Evolutionary conservation across 148 eudicot genomes (phyloP).

Genomic region (Amaranthus cruentus): DNA sequence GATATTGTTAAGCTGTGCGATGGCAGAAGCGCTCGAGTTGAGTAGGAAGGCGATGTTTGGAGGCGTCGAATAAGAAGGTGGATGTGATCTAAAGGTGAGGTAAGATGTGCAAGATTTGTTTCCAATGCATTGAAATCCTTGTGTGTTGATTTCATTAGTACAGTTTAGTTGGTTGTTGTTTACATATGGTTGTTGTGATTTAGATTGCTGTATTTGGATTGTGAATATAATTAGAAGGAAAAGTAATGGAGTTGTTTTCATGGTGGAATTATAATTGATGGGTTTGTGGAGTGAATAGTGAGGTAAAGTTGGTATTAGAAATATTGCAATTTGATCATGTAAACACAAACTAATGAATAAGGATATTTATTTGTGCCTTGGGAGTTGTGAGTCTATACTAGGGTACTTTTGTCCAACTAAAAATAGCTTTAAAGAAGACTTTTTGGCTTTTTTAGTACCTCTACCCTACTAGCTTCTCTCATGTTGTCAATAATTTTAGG

Average conservation of each 20-base stretch:
- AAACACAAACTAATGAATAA: too few species aligned
- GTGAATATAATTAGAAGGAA: slow-evolving; percentile 7
- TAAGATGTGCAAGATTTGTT: slow-evolving; percentile 41
- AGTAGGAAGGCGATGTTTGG: slow-evolving; percentile 49
- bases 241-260: neutral
- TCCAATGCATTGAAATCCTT: slow-evolving; percentile 57
- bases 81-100: slow-evolving; percentile 57
- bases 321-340: too few species aligned
- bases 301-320: too few species aligned
- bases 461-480: too few species aligned
- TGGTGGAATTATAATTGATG: neutral
- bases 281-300: too few species aligned
- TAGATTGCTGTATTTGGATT: slow-evolving; percentile 11
- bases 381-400: too few species aligned
- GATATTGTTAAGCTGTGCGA: slow-evolving; percentile 38
- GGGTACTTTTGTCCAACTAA: too few species aligned
- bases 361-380: too few species aligned
- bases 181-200: slow-evolving; percentile 54
- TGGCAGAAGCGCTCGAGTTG: slow-evolving; percentile 28
- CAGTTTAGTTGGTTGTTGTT: slow-evolving; percentile 62
- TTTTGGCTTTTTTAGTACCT: too few species aligned
- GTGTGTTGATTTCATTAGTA: slow-evolving; percentile 28
- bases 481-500: too few species aligned
- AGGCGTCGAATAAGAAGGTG: slow-evolving; percentile 38
- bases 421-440: too few species aligned